These are phyloP conservation scores for Amylocystis lapponica DNA, from an alignment of 768 basidiomycete species.

Conservation along the genomic window DNA sequence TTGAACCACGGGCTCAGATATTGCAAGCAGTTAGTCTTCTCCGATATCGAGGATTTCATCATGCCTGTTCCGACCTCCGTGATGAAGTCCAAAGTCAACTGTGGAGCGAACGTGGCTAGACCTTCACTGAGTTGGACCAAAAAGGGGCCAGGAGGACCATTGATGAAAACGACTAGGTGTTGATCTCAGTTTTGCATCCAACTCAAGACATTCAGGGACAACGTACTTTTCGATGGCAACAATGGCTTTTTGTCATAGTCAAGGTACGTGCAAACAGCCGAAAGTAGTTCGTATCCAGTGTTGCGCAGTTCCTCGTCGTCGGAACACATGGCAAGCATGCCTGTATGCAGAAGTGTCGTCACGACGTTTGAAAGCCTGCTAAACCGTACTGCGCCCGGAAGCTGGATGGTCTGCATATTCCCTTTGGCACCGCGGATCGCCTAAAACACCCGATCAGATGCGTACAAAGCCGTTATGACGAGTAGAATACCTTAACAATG, in stretches of 20 bases:
- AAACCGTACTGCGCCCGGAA: slow-evolving; percentile 54
- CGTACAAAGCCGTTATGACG: neutral
- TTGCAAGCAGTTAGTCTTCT: slow-evolving; percentile 68
- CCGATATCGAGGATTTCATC: slow-evolving; percentile 38
- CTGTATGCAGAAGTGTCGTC: slow-evolving; percentile 81
- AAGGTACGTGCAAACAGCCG: slow-evolving; percentile 71
- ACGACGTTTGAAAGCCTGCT: slow-evolving; percentile 80
- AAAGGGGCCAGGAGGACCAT: slow-evolving; percentile 59
- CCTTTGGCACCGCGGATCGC: slow-evolving; percentile 73
- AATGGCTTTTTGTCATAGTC: slow-evolving; percentile 70
- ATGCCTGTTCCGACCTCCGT: slow-evolving; percentile 75
- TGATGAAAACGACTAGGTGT: slow-evolving; percentile 74
- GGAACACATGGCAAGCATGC: slow-evolving; percentile 70
- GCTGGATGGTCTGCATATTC: slow-evolving; percentile 51
- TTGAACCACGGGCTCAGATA: slow-evolving; percentile 89
- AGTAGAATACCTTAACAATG: slow-evolving; percentile 59
- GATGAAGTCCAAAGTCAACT: slow-evolving; percentile 83
- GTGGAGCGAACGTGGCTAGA: slow-evolving; percentile 67
- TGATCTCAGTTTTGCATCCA: neutral
- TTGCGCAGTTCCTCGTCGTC: slow-evolving; percentile 72
- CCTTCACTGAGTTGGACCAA: slow-evolving; percentile 64
- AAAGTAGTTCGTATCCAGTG: slow-evolving; percentile 75
- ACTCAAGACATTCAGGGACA: neutral
- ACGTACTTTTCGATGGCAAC: slow-evolving; percentile 62
- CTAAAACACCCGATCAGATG: slow-evolving; percentile 29